These are phyloP conservation scores for Polysphondylium violaceum DNA, from an alignment of 78 protist species.

Conservation along the genomic window DNA sequence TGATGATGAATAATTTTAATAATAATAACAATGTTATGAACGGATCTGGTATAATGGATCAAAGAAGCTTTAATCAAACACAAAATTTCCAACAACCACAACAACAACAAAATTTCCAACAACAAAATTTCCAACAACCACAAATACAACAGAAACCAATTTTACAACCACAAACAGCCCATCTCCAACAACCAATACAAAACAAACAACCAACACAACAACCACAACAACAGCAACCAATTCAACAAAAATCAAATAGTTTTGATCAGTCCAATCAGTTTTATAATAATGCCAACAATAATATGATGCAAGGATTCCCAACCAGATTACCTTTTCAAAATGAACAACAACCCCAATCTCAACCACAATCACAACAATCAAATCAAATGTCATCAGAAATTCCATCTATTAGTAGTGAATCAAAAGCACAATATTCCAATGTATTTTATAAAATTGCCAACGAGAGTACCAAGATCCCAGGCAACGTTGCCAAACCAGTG, in stretches of 20 bases:
- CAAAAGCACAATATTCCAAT: slow-evolving; percentile 64
- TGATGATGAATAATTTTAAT: background rate
- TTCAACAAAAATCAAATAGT: background rate
- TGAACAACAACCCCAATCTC: slow-evolving; percentile 28
- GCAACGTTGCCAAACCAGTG: slow-evolving; percentile 20
- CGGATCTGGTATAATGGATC: background rate
- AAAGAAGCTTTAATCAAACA: background rate
- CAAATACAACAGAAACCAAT: background rate
- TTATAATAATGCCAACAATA: slow-evolving; percentile 2
- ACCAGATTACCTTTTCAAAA: slow-evolving; percentile 42
- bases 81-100: background rate
- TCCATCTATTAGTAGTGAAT: slow-evolving; percentile 63
- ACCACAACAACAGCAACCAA: slow-evolving; percentile 4
- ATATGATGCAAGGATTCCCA: slow-evolving; percentile 43
- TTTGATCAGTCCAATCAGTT: background rate
- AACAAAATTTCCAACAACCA: background rate
- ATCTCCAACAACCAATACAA: background rate
- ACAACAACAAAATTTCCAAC: background rate
- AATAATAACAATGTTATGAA: background rate
- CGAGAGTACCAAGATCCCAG: slow-evolving; percentile 8
- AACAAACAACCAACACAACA: background rate
- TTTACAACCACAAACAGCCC: slow-evolving; percentile 14
- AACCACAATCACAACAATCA: slow-evolving; percentile 14
- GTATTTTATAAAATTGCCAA: slow-evolving; percentile 44
- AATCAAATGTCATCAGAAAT: slow-evolving; percentile 2